Conservation (phyloP, 352 stramenopile species). For the Phytophthora pinifolia region DNA sequence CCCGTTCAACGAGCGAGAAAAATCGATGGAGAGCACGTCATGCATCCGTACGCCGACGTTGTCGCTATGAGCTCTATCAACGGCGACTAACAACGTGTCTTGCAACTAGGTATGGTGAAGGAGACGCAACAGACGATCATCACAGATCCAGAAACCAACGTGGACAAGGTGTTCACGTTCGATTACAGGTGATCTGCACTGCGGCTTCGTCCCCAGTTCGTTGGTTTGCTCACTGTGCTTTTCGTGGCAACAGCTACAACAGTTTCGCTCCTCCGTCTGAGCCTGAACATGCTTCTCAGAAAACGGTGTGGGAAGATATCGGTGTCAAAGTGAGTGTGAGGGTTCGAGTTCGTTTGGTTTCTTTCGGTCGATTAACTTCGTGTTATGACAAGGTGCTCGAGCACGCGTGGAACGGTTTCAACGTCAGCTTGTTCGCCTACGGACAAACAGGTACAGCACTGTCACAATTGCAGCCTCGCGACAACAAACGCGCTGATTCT, state of each 20-base stretch:
- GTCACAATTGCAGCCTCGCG: too few relatives aligned
- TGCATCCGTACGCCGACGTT: conserved; percentile 62
- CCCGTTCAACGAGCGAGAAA: conserved; percentile 84
- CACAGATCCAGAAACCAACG: conserved; percentile 73
- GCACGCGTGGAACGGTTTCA: conserved; percentile 91
- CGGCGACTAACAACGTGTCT: conserved; percentile 10
- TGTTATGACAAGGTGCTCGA: conserved; percentile 57
- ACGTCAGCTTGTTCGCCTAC: conserved; percentile 88
- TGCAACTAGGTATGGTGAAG: conserved; percentile 66
- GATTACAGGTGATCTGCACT: conserved; percentile 65
- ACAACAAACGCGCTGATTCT: not conserved
- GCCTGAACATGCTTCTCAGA: conserved; percentile 67
- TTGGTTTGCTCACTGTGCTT: not conserved
- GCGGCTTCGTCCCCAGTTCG: not conserved
- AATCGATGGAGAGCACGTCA: conserved; percentile 61
- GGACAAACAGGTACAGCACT: conserved; percentile 59
- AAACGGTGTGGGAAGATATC: conserved; percentile 87
- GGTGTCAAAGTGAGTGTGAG: conserved; percentile 56
- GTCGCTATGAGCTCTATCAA: too few relatives aligned
- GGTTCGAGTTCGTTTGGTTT: not conserved
- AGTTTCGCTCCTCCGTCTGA: conserved; percentile 64
- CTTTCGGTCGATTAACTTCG: not conserved
- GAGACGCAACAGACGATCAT: conserved; percentile 85
- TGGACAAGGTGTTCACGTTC: conserved; percentile 85
- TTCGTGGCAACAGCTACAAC: conserved; percentile 65